A percentile compares a stretch with the other conserved stretches of the same genome.
Conservation (phyloP, 305 asterid genomes). For the Solanum hybrid region DNA sequence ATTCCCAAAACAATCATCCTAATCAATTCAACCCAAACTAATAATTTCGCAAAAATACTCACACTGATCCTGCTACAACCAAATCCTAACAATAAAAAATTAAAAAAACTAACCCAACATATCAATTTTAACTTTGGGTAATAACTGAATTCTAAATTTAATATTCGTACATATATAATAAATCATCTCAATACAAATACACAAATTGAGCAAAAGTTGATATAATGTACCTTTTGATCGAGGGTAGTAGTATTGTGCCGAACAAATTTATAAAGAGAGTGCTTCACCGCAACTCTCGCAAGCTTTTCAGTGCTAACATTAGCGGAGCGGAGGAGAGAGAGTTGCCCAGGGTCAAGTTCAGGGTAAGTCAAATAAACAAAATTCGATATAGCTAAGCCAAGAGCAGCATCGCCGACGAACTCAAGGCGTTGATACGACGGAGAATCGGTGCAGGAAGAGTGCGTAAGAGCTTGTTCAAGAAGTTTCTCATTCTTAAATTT, state of each 20-base stretch:
- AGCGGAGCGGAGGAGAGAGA: constrained; percentile 49
- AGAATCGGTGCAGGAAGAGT: constrained; percentile 41
- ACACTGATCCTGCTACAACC: not conserved
- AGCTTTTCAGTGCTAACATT: constrained; percentile 63
- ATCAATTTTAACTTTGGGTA: not conserved
- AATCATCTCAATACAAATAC: not conserved
- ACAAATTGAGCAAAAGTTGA: not conserved
- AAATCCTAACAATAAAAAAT: not conserved
- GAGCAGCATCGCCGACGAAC: constrained; percentile 58
- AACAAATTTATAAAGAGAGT: constrained; percentile 31
- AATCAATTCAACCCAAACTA: not conserved
- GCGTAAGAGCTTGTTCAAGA: constrained; percentile 24
- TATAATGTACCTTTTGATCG: not conserved
- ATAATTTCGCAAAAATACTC: not conserved
- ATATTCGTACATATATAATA: not conserved
- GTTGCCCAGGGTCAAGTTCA: constrained; percentile 44
- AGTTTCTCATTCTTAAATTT: not conserved
- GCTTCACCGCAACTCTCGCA: constrained; percentile 50
- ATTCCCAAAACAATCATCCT: not conserved
- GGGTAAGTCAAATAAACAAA: constrained; percentile 35
- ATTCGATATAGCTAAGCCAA: constrained; percentile 38
- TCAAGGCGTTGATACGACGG: constrained; percentile 63
- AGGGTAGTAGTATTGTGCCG: constrained; percentile 19
- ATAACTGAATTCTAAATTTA: not conserved
- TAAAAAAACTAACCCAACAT: not conserved